phyloP scores from a whole-genome alignment of 257 asterid genomes.

The Gynochthodes officinalis region DNA sequence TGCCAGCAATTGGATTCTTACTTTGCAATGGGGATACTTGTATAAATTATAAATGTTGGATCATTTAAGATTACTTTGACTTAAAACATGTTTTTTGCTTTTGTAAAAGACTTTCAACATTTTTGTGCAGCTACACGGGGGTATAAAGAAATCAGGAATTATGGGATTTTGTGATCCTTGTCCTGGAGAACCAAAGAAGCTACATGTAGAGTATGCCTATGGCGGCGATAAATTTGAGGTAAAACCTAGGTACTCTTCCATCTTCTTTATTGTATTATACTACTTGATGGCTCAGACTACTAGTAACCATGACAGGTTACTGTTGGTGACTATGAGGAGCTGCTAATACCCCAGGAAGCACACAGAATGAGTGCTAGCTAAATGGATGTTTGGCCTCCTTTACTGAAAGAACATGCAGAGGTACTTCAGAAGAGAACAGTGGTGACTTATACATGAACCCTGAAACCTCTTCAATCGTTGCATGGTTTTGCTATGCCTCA shows the following conservation, averaged over 20 bases:
- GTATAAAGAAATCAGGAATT: slow-evolving; percentile 90
- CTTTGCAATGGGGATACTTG: not conserved
- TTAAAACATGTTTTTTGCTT: not conserved
- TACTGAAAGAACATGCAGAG: not conserved
- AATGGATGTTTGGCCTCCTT: not conserved
- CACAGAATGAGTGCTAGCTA: no score
- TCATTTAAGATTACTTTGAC: not conserved
- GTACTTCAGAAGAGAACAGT: not conserved
- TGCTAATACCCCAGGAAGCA: slow-evolving; percentile 64
- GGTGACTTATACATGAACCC: not conserved
- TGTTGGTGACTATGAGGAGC: slow-evolving; percentile 69
- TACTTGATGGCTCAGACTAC: slow-evolving; percentile 8
- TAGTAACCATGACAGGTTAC: slow-evolving; percentile 46
- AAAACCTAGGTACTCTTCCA: slow-evolving; percentile 9
- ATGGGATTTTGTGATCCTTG: slow-evolving; percentile 99
- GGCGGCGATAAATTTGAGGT: slow-evolving; percentile 64
- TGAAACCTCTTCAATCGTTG: slow-evolving; percentile 1
- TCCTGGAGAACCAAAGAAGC: slow-evolving; percentile 77
- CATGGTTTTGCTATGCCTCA: not conserved
- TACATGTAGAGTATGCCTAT: slow-evolving; percentile 63
- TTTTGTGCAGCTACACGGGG: slow-evolving; percentile 73
- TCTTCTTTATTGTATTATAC: not conserved
- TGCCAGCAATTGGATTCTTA: not conserved
- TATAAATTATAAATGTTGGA: not conserved
- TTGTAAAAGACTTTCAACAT: not conserved